A percentile compares a stretch with the other conserved stretches of the same genome.
Evolutionary conservation across 177 flowering plant species (phyloP).

Genomic region (Vitis hybrid): DNA sequence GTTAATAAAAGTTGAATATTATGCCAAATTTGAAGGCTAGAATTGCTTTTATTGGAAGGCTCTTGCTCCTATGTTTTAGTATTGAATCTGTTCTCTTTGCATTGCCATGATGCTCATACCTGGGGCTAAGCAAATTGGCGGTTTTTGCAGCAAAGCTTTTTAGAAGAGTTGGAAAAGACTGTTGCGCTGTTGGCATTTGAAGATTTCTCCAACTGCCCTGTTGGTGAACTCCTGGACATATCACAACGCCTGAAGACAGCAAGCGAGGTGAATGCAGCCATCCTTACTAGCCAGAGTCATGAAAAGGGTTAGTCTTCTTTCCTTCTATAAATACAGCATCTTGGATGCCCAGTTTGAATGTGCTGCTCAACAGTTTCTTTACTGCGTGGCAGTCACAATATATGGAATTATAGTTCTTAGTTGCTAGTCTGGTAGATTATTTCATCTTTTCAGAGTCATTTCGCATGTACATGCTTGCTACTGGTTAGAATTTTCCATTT

Average conservation of each 20-base stretch:
- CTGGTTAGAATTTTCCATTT: neutral
- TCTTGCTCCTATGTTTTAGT: neutral
- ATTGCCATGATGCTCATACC: neutral
- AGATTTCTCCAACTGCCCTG: slow-evolving; percentile 82
- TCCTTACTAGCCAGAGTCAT: slow-evolving; percentile 95
- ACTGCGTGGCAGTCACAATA: too few relatives aligned
- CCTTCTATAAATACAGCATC: neutral
- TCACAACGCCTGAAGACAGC: slow-evolving; percentile 93
- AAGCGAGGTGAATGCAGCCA: slow-evolving; percentile 96
- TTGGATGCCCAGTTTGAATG: neutral
- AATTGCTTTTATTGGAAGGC: neutral
- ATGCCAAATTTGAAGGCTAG: neutral
- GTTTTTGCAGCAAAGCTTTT: slow-evolving; percentile 73
- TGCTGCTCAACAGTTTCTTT: neutral
- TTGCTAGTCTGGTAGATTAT: neutral
- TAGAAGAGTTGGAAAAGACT: slow-evolving; percentile 93
- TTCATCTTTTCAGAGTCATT: neutral
- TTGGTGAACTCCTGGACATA: slow-evolving; percentile 85
- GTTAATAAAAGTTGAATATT: neutral
- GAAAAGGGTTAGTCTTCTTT: slow-evolving; percentile 72
- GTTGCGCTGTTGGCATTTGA: slow-evolving; percentile 90
- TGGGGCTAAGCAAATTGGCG: slow-evolving; percentile 1
- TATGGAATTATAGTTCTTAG: neutral
- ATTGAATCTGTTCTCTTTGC: neutral
- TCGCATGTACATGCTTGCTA: neutral